Conservation (phyloP, 768 basidiomycete species). For the Boletus pseudopeckii region DNA sequence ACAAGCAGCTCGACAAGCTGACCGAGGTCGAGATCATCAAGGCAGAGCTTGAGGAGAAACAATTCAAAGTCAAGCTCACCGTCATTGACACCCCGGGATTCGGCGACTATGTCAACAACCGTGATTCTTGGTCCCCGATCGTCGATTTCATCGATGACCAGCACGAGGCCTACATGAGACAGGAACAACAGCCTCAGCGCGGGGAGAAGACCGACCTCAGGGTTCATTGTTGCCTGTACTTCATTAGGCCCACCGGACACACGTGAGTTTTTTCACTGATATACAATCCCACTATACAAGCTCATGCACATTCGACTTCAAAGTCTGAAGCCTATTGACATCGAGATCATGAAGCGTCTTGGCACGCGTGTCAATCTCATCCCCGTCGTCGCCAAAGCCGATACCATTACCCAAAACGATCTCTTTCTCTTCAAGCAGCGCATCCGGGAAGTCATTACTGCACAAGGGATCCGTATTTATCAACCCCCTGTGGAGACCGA, state of each 20-base stretch:
- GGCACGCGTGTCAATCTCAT: constrained; percentile 98
- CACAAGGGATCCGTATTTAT: constrained; percentile 95
- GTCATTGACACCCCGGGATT: constrained; percentile 99
- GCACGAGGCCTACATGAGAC: constrained; percentile 93
- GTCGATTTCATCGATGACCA: constrained; percentile 98
- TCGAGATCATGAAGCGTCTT: constrained; percentile 99
- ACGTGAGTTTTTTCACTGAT: constrained; percentile 56
- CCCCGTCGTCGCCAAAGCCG: constrained; percentile 96
- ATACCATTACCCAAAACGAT: constrained; percentile 94
- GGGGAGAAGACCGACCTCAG: constrained; percentile 91
- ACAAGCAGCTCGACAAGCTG: constrained; percentile 97
- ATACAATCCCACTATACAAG: background rate
- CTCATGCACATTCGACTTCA: constrained; percentile 5
- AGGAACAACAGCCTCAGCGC: constrained; percentile 98
- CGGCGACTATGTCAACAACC: constrained; percentile 99
- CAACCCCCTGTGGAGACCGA: constrained; percentile 89
- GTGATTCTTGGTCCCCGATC: constrained; percentile 97
- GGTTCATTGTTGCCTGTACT: constrained; percentile 96
- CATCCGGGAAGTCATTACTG: constrained; percentile 85
- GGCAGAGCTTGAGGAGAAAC: constrained; percentile 97
- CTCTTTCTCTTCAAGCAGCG: constrained; percentile 89
- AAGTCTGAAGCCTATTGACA: constrained; percentile 91
- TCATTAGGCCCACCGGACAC: constrained; percentile 93
- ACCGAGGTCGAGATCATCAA: constrained; percentile 99
- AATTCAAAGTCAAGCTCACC: constrained; percentile 98